Percentiles rank a stretch among this genome's conserved stretches.
These are phyloP conservation scores for Debaryomycetaceae sp. DNA, from an alignment of 1,139 yeast genomes.

Conservation along the genomic window DNA sequence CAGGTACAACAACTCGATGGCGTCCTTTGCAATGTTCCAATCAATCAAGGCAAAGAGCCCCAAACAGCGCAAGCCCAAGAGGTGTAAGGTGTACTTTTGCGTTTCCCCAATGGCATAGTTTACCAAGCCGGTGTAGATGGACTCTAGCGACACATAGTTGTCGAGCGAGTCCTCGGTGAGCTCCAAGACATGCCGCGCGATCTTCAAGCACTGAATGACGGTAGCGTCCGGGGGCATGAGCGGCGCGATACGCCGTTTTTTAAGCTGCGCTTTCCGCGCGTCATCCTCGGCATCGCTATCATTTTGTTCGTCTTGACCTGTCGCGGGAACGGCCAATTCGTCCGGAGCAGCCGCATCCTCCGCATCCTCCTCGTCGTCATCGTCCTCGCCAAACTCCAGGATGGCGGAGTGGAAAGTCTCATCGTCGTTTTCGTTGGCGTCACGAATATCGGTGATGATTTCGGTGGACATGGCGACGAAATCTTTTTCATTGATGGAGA, in stretches of 20 bases:
- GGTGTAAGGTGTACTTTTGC: conserved; percentile 46
- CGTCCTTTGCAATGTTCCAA: conserved; percentile 12
- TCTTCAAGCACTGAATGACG: conserved; percentile 53
- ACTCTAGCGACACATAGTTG: conserved; percentile 57
- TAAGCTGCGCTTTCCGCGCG: conserved; percentile 4
- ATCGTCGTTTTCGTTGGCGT: conserved; percentile 41
- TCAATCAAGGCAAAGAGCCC: conserved; percentile 76
- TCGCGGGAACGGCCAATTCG: conserved; percentile 9
- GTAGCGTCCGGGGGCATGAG: conserved; percentile 37
- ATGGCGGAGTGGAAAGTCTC: conserved; percentile 49
- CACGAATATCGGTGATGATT: conserved; percentile 75
- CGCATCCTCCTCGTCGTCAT: conserved; percentile 17
- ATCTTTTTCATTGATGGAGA: conserved; percentile 74
- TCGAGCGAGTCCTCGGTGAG: conserved; percentile 55
- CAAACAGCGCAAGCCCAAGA: conserved; percentile 62
- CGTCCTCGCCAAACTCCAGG: conserved; percentile 24
- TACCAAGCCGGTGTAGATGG: conserved; percentile 67
- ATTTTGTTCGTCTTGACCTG: conserved; percentile 4
- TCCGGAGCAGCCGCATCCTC: conserved; percentile 17
- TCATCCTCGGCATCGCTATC: conserved; percentile 4
- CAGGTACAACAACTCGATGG: conserved; percentile 7
- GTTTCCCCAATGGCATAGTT: conserved; percentile 67
- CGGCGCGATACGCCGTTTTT: conserved; percentile 26
- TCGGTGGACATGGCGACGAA: conserved; percentile 80
- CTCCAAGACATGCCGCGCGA: conserved; percentile 65